These are phyloP conservation scores for Boletus vermiculosoides DNA, from an alignment of 768 basidiomycete genomes.

Conservation along the genomic window DNA sequence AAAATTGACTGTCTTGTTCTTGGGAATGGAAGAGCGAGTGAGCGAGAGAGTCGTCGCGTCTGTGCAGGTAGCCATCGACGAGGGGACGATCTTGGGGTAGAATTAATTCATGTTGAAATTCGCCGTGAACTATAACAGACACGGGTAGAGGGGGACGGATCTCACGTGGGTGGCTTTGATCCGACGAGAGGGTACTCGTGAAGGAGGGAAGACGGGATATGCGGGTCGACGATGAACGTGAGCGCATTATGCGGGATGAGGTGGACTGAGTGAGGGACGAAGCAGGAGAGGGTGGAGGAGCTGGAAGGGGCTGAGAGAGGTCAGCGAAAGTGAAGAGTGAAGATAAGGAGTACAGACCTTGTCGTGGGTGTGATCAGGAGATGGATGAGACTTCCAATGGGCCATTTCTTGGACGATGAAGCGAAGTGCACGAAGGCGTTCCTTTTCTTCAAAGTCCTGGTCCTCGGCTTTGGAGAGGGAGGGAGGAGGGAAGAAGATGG, in stretches of 20 bases:
- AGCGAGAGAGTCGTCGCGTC: conserved; percentile 14
- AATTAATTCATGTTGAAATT: conserved; percentile 27
- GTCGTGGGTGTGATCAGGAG: conserved; percentile 7
- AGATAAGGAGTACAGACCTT: conserved; percentile 6
- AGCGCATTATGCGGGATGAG: conserved; percentile 29
- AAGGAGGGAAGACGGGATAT: conserved; percentile 34
- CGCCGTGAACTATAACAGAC: conserved; percentile 32
- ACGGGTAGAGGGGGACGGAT: conserved; percentile 26
- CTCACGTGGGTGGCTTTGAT: conserved; percentile 31
- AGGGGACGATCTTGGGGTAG: conserved; percentile 15
- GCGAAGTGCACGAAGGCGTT: conserved; percentile 35
- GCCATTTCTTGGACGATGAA: conserved; percentile 39
- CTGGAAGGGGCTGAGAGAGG: conserved; percentile 17
- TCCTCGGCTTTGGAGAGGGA: conserved; percentile 6
- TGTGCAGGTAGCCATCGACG: conserved; percentile 14
- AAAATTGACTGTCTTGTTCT: conserved; percentile 19
- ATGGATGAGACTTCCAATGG: conserved; percentile 17
- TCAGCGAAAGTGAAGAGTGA: neutral
- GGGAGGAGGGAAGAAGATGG: conserved; percentile 34
- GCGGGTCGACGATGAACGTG: conserved; percentile 30
- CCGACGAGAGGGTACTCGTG: conserved; percentile 34
- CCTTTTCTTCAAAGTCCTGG: conserved; percentile 25
- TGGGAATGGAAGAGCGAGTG: neutral
- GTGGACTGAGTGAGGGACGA: conserved; percentile 27
- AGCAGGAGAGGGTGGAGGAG: conserved; percentile 27